A percentile compares a stretch with the other conserved stretches of the same genome.
Conservation (phyloP, 805 yeast species). For the Barnettozyma populi region DNA sequence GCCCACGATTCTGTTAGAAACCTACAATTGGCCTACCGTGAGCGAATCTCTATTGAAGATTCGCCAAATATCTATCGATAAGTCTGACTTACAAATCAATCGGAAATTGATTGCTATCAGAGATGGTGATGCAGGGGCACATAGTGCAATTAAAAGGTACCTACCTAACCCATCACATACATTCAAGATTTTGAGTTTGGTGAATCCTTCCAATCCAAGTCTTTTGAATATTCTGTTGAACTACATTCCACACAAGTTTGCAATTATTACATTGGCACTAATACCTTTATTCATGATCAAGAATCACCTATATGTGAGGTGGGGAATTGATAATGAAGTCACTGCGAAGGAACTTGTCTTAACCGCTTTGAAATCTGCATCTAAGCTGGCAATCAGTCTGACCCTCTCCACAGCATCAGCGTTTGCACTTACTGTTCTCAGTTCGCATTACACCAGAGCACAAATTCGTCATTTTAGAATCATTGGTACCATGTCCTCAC, state of each 20-base stretch:
- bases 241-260: conserved; percentile 11
- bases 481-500: conserved; percentile 12
- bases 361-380: neutral
- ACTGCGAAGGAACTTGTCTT: neutral
- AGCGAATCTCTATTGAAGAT: neutral
- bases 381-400: conserved; percentile 4
- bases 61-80: neutral
- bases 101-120: neutral
- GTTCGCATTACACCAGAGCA: neutral
- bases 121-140: neutral
- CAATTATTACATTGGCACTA: neutral
- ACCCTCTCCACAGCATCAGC: conserved; percentile 3
- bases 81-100: neutral
- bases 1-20: conserved; percentile 8
- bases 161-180: conserved; percentile 14
- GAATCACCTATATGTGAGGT: too few species aligned
- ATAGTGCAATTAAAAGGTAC: conserved; percentile 3
- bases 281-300: conserved; percentile 9
- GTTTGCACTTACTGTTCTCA: neutral
- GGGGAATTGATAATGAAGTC: neutral
- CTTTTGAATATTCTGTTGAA: conserved; percentile 3
- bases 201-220: conserved; percentile 17
- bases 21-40: conserved; percentile 10
- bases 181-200: conserved; percentile 11
- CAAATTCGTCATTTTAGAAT: conserved; percentile 3